phyloP scores from a whole-genome alignment of 192 early-diverging fungal genomes.

The Coemansia erecta region DNA sequence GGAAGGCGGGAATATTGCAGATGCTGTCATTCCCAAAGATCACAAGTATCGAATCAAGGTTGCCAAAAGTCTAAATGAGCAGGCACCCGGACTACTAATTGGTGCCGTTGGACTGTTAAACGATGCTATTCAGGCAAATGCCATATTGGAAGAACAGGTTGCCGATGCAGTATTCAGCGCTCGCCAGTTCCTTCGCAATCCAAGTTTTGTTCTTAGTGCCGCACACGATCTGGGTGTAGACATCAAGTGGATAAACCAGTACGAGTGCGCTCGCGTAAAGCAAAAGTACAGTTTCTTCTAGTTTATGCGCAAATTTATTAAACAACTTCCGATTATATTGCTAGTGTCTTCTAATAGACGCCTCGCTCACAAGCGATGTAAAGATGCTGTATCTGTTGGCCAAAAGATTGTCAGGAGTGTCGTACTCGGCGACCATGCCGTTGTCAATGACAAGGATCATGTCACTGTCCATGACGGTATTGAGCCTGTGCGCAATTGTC shows the following conservation, averaged over 20 bases:
- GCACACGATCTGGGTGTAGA: constrained; percentile 64
- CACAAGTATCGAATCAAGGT: constrained; percentile 61
- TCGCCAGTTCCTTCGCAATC: constrained; percentile 64
- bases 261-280: constrained; percentile 37
- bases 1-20: constrained; percentile 61
- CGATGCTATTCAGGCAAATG: constrained; percentile 60
- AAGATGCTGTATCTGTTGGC: not conserved
- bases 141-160: constrained; percentile 58
- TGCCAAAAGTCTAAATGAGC: constrained; percentile 55
- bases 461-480: constrained; percentile 61
- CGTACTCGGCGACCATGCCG: not conserved
- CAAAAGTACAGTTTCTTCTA: constrained; percentile 15
- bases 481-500: constrained; percentile 68
- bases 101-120: constrained; percentile 66
- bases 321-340: not conserved
- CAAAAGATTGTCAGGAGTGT: not conserved
- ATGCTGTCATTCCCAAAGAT: constrained; percentile 31
- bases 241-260: constrained; percentile 61
- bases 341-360: not conserved
- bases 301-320: not conserved
- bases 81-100: constrained; percentile 49
- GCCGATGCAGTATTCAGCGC: constrained; percentile 71
- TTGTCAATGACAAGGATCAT: constrained; percentile 11
- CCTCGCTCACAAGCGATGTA: not conserved
- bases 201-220: constrained; percentile 60